Evolutionary conservation across 2,329 filamentous ascomycete genomes (phyloP).

Genomic region (Sphaerostilbella broomeana): DNA sequence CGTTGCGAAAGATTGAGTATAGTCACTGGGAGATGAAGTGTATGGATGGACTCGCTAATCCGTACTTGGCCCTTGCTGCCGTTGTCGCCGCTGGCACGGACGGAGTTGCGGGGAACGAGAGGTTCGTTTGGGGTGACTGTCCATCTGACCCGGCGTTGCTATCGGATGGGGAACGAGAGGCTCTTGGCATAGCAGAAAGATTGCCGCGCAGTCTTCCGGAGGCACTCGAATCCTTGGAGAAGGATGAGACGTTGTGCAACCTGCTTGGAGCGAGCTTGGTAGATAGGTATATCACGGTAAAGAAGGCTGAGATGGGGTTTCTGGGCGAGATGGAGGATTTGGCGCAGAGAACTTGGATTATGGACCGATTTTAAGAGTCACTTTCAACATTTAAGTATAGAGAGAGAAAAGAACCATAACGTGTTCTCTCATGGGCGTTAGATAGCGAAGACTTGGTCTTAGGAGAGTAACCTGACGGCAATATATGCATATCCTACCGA

Average conservation of each 20-base stretch:
- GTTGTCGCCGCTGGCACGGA: conserved; percentile 26
- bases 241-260: conserved; percentile 39
- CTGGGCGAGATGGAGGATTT: conserved; percentile 37
- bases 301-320: conserved; percentile 47
- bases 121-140: conserved; percentile 48
- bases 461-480: too few species aligned
- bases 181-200: conserved; percentile 46
- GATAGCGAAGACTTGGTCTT: too few species aligned
- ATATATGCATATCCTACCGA: too few species aligned
- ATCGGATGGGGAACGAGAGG: conserved; percentile 38
- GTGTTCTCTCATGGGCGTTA: too few species aligned
- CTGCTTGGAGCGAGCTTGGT: conserved; percentile 46
- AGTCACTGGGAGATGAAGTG: conserved; percentile 74
- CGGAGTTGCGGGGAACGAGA: conserved; percentile 23
- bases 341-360: conserved; percentile 50
- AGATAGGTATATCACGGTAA: conserved; percentile 50
- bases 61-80: conserved; percentile 53
- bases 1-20: conserved; percentile 58
- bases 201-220: conserved; percentile 50
- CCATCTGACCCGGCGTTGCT: conserved; percentile 46
- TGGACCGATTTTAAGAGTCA: conserved; percentile 50
- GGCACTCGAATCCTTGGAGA: conserved; percentile 45
- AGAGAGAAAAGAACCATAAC: not conserved
- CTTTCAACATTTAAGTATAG: not conserved
- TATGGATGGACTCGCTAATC: conserved; percentile 73